Percentiles rank a stretch among this genome's conserved stretches.
Evolutionary conservation across 345 rosid species (phyloP).

Genomic region (Melaleuca quinquenervia): DNA sequence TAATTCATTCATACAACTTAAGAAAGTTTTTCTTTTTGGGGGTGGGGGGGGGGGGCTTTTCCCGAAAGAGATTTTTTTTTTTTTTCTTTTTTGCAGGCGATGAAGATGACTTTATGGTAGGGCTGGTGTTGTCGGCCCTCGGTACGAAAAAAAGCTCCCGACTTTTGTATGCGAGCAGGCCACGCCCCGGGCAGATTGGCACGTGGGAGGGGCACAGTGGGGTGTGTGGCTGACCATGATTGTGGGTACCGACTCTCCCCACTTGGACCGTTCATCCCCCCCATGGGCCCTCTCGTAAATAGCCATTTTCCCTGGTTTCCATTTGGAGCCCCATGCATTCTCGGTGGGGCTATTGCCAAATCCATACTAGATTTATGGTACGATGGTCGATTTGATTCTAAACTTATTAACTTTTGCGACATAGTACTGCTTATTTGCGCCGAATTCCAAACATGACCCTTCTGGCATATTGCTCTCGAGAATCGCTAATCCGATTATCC

Average conservation of each 20-base stretch:
- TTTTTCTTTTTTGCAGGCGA: not conserved
- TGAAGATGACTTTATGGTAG: not conserved
- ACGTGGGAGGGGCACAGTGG: not conserved
- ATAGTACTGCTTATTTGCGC: no score
- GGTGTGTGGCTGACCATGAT: not conserved
- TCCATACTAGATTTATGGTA: no score
- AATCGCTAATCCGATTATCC: accelerated
- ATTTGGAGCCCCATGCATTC: not conserved
- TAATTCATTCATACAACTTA: not conserved
- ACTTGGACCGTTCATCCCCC: not conserved
- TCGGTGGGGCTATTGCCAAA: not conserved
- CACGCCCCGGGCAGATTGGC: not conserved
- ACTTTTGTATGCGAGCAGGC: not conserved
- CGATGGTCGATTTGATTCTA: no score
- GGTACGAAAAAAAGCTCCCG: not conserved
- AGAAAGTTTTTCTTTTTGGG: not conserved
- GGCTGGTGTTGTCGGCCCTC: not conserved
- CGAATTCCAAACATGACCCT: not conserved
- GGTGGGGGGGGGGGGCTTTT: not conserved
- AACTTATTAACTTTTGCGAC: no score
- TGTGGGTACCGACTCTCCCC: not conserved
- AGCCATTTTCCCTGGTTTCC: not conserved
- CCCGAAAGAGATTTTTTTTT: not conserved
- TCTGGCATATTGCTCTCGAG: not conserved
- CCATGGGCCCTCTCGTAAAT: not conserved